Percentiles rank a stretch among this genome's conserved stretches.
Conservation (phyloP, 1,284 basidiomycete species). For the Takashimella koratensis region DNA sequence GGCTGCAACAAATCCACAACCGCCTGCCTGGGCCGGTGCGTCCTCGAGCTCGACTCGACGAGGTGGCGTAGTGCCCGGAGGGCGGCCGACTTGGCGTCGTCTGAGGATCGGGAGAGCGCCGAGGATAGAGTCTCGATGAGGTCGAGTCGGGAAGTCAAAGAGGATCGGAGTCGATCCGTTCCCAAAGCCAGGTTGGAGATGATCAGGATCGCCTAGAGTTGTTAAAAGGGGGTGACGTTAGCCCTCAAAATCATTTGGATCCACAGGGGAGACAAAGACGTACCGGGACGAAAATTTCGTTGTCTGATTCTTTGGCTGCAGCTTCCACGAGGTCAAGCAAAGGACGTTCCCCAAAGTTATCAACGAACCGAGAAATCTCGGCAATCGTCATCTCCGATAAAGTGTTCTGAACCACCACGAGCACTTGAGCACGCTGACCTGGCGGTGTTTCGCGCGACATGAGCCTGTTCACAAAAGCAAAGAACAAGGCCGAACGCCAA, state of each 20-base stretch:
- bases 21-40: constrained; percentile 29
- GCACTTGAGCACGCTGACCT: constrained; percentile 33
- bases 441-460: constrained; percentile 21
- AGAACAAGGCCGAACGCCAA: neutral
- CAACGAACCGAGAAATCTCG: constrained; percentile 34
- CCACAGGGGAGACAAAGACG: neutral
- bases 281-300: neutral
- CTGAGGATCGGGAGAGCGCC: constrained; percentile 13
- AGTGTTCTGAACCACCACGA: constrained; percentile 44
- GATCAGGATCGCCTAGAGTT: constrained; percentile 33
- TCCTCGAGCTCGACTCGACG: constrained; percentile 36
- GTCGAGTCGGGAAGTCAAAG: constrained; percentile 27
- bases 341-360: constrained; percentile 30
- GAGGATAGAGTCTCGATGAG: constrained; percentile 35
- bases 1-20: constrained; percentile 41
- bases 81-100: constrained; percentile 36
- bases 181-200: constrained; percentile 44
- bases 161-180: constrained; percentile 30
- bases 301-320: neutral
- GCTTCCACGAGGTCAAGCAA: constrained; percentile 26
- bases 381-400: constrained; percentile 33
- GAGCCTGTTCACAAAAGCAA: constrained; percentile 11
- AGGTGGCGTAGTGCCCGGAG: constrained; percentile 40
- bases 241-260: neutral
- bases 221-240: neutral